A percentile compares a stretch with the other conserved stretches of the same genome.
phyloP scores from a whole-genome alignment of 495 filamentous ascomycete species.

The Aspergillus indologenus region DNA sequence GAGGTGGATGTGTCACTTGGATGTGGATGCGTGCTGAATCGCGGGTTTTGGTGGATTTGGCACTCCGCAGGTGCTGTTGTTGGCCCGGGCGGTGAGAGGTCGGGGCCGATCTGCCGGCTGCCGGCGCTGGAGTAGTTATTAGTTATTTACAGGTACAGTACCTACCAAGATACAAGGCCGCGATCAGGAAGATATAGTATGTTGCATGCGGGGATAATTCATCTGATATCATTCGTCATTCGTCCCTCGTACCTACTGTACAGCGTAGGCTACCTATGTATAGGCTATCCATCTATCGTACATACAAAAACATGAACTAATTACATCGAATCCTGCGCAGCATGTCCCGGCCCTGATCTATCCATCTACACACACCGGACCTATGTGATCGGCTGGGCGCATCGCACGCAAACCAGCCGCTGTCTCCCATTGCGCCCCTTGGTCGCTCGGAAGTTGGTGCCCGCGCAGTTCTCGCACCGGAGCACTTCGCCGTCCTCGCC shows the following conservation, averaged over 20 bases:
- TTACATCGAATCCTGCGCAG: background rate
- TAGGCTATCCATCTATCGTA: background rate
- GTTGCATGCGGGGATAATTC: too few relatives aligned
- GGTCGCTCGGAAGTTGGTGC: conserved; percentile 51
- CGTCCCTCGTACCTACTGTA: conserved; percentile 3
- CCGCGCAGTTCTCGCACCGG: conserved; percentile 47
- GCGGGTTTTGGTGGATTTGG: background rate
- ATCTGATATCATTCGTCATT: conserved; percentile 3
- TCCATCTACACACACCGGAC: background rate
- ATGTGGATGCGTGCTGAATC: background rate
- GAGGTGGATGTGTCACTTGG: background rate
- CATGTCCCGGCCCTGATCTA: background rate
- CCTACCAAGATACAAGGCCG: too few relatives aligned
- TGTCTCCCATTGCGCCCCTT: conserved; percentile 44
- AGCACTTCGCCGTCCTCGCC: conserved; percentile 43
- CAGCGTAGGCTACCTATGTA: background rate
- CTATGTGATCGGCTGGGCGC: conserved; percentile 31
- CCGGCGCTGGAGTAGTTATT: background rate
- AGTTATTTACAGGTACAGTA: background rate
- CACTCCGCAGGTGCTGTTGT: background rate
- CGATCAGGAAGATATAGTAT: too few relatives aligned
- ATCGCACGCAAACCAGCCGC: conserved; percentile 52
- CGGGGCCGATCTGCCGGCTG: background rate
- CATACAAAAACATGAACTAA: conserved; percentile 1
- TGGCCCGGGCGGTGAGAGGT: background rate